Base-by-base conservation (phyloP, 768 basidiomycete genomes). In the Kondoa subrosea region DNA sequence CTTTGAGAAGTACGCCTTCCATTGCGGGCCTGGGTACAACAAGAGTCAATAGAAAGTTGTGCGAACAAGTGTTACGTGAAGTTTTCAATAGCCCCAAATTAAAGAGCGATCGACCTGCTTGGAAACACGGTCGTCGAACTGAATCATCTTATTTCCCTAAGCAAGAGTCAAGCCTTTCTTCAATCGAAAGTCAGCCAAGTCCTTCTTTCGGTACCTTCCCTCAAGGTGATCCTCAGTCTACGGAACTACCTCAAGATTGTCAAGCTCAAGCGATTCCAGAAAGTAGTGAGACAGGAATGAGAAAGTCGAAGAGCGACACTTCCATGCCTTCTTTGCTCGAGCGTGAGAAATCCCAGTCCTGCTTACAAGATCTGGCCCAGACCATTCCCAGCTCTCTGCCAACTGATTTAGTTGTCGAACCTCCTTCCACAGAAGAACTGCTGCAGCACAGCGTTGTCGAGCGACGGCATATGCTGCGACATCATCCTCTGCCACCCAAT, bases 31-130 rank as follows among this genome's bases (percentile, higher is more conserved):
- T 50, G 1, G 93, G 93, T 1, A 89, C 88, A 16, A 97, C 95
- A 3, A 83, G 85, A 65, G 91, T 96, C 69, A 97, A 99, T 77
- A 90, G 87, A 50, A 88, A 84, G 76, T 80, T 99, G 68, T 92
- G 91, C 77, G 91, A 97, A 74, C 91, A 93, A 72, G 90, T 99
- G 59, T 93, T 99, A 75, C 87, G 84, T 69, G 87, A 88, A 21
- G 85, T 97, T 33, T 79, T 96, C 70, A 84, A 85, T 50, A 70
- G 70, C 26, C 73, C 73, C 12, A 71, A 70, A 64, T 66, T 74
- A 29, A 59, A 61, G 81, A 88, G 68, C 68, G 81, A 82, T 50
- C 82, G 83, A 71, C 64, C 75, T 57, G 64, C 67, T 31, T 71
- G 75, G 75, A 69, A 70, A 40, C 65, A 65, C 40, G 69, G 71